phyloP scores from a whole-genome alignment of 192 early-diverging fungal genomes.

The Podila minutissima region DNA sequence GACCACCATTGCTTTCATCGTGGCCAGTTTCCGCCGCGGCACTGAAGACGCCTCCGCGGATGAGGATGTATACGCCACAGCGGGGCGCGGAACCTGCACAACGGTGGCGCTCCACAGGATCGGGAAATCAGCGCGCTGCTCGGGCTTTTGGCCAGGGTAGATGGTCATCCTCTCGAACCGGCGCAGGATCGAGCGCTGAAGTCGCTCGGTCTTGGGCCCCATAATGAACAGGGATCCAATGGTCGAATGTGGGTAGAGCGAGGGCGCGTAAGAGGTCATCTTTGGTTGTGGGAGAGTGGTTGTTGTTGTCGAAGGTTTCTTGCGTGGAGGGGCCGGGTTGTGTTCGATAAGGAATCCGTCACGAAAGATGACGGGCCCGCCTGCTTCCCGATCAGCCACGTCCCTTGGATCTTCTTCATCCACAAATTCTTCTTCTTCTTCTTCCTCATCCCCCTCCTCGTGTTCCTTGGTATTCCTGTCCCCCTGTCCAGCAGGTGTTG shows the following conservation, averaged over 20 bases:
- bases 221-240: conserved; percentile 72
- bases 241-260: conserved; percentile 66
- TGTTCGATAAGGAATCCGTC: conserved; percentile 64
- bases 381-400: conserved; percentile 26
- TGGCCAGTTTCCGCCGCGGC: conserved; percentile 20
- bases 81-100: conserved; percentile 32
- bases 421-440: conserved; percentile 29
- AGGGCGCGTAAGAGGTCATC: conserved; percentile 60
- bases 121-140: conserved; percentile 39
- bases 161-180: conserved; percentile 41
- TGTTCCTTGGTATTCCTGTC: no score
- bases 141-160: conserved; percentile 40
- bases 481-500: not conserved
- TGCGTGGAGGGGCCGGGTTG: conserved; percentile 33
- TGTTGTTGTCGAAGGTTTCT: conserved; percentile 8
- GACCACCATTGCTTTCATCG: conserved; percentile 51
- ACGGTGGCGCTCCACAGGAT: conserved; percentile 49
- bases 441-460: conserved; percentile 18
- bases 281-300: conserved; percentile 4
- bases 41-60: not conserved
- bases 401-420: conserved; percentile 48
- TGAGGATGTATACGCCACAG: not conserved
- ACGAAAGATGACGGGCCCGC: conserved; percentile 39
- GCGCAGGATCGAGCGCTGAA: conserved; percentile 34
- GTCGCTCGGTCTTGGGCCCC: conserved; percentile 54